Base-by-base conservation (phyloP, 2,329 filamentous ascomycete species). In the Fusarium sp. region DNA sequence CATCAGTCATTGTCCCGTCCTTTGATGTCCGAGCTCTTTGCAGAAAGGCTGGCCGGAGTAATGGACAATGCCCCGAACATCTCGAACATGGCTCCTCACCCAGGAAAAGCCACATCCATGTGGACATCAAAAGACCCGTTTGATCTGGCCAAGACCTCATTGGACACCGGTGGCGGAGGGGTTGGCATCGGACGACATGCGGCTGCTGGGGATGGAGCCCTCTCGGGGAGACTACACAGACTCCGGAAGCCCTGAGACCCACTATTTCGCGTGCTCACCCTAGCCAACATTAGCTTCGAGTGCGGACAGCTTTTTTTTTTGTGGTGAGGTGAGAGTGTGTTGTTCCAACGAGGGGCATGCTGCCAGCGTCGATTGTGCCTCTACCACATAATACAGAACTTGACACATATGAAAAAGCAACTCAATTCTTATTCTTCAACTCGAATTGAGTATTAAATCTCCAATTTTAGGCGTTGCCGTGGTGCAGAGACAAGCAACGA, bases 281-380 rank as follows among this genome's bases (percentile, higher is more conserved):
- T n/a, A 38, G 60, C 33, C 37, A 38, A 60, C 71, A 66, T 73
- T 67, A 70, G 68, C 71, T 73, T 73, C 30, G 58, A 52, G 68
- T 43, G 25, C 40, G 61, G 27, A 27, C 38, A 74, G 54, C 54
- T 30, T 58, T 58, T 58, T 56, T 33, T 56, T 52, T n/a, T 6
- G 45, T 50, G 45, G 27, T 52, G 47, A 52, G 47, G 17, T 52
- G 47, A 52, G 47, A 52, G 27, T 52, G 25, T 52, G 27, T 52
- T 52, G 47, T 52, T 52, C 22, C 25, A 50, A 30, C 20, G 47
- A 30, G 25, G 45, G 47, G 25, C 17, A 20, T 52, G 10, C 17
- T 52, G 27, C 8, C 27, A 52, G 27, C 25, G 6, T 52, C 47
- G 47, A 52, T 52, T 32, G 27, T 32, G 27, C 10, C 25, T 52